These are phyloP conservation scores for Meredithiella fracta DNA, from an alignment of 2,329 filamentous ascomycete genomes.

Conservation along the genomic window DNA sequence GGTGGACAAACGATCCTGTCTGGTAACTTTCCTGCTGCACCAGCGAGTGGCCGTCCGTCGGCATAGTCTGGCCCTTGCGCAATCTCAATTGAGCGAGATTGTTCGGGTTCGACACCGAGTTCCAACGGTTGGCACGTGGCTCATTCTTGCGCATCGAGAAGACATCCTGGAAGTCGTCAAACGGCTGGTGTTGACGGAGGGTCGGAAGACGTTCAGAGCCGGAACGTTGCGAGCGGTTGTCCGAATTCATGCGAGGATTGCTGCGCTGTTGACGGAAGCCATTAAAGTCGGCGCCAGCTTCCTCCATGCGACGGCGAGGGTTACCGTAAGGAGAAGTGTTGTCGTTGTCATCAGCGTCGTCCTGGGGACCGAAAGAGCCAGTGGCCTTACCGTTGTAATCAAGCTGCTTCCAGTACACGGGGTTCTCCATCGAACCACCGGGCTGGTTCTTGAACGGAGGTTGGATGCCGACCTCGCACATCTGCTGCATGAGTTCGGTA, in stretches of 20 bases:
- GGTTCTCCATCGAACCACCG: conserved; percentile 52
- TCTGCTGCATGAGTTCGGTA: conserved; percentile 72
- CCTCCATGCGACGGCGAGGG: conserved; percentile 1
- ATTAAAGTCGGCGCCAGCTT: not conserved
- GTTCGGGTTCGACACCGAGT: conserved; percentile 6
- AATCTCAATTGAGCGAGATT: conserved; percentile 7
- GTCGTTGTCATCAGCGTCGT: conserved; percentile 8
- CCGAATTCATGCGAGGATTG: not conserved
- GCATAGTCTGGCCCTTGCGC: conserved; percentile 6
- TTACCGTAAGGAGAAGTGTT: conserved; percentile 7
- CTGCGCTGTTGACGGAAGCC: not conserved
- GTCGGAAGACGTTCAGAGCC: conserved; percentile 12
- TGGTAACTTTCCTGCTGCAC: conserved; percentile 11
- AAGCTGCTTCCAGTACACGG: conserved; percentile 36
- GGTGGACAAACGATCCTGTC: conserved; percentile 10
- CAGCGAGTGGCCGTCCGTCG: conserved; percentile 8
- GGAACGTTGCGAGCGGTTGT: conserved; percentile 4
- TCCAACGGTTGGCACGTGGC: conserved; percentile 5
- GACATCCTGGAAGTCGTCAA: conserved; percentile 30
- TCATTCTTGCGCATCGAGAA: conserved; percentile 17
- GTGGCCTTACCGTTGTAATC: not conserved
- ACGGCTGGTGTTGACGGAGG: conserved; percentile 14
- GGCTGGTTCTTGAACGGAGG: conserved; percentile 47
- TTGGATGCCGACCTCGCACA: conserved; percentile 72
- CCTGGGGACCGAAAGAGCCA: not conserved